Percentiles rank a stretch among this genome's conserved stretches.
These are phyloP conservation scores for Epichloe typhina DNA, from an alignment of 2,329 filamentous ascomycete genomes.

Conservation along the genomic window DNA sequence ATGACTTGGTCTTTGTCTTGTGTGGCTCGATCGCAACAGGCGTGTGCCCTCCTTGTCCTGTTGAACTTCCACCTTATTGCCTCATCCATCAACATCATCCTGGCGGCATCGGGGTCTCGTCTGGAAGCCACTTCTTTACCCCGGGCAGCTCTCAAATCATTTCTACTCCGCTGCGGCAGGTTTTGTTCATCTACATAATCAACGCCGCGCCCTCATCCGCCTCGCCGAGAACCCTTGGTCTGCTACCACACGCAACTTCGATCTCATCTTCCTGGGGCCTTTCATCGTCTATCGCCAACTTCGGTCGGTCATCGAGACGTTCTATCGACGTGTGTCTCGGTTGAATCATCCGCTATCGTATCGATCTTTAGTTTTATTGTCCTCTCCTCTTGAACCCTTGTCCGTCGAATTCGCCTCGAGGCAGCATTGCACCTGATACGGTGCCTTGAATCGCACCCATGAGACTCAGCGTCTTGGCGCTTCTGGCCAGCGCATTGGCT, in stretches of 20 bases:
- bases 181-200: not conserved
- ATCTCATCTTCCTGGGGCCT: not conserved
- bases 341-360: not conserved
- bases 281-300: not conserved
- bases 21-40: no score
- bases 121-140: slow-evolving; percentile 1
- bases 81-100: slow-evolving; percentile 1
- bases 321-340: not conserved
- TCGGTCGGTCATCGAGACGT: not conserved
- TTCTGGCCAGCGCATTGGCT: slow-evolving; percentile 31
- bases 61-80: not conserved
- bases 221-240: not conserved
- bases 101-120: slow-evolving; percentile 2
- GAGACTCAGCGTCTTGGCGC: slow-evolving; percentile 25
- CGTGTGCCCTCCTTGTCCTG: not conserved
- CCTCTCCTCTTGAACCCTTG: not conserved
- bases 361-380: not conserved
- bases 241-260: not conserved
- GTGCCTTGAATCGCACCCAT: slow-evolving; percentile 12
- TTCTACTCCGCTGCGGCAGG: slow-evolving; percentile 1
- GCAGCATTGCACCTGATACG: not conserved
- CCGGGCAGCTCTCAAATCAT: slow-evolving; percentile 1
- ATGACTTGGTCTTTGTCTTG: no score
- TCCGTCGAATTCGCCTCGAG: not conserved
- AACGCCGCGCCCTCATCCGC: not conserved